Evolutionary conservation across 768 basidiomycete species (phyloP), one percentile per base, ranked within the genome.

Genomic region (Boletus reticuloceps): DNA sequence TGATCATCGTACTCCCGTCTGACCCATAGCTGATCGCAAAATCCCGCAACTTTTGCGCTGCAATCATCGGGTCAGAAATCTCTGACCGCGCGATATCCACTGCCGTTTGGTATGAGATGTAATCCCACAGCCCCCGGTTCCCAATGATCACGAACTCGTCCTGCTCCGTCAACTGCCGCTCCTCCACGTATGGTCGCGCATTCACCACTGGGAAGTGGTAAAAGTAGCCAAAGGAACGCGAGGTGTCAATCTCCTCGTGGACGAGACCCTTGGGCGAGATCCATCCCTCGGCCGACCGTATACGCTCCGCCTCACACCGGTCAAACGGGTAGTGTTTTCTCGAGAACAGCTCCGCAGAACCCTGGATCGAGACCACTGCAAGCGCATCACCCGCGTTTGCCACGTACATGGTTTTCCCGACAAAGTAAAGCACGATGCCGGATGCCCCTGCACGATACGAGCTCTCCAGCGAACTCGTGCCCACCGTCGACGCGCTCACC

Each of bases 131-230:
- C 0, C 92, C 93, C 6, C 85, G 82, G 68, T 98, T 98, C 29
- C 88, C 97, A 56, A 99, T 82, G 74, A 99, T 96, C 64, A 98
- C 82, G 65, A 98, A 97, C 71, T 99, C 96, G 71, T 99, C 97
- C 51, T 85, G 80, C 58, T 91, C 87, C 3, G 84, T 80, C 17
- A 99, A 74, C 45, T 85, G 79, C 58, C 87, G 84, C 5, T 75
- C 77, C 60, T 75, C 76, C 57, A 96, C 82, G 68, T 92, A 83
- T 0, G 97, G 96, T 7, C 88, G 80, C 1, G 97, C 86, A 66
- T 96, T 96, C 69, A 98, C 82, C 34, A 94, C 84, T 0, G 95
- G 96, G 44, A 93, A 80, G 25, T 92, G 83, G 63, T 91, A 85
- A 75, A 85, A 98, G 73, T 89, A 93, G 0, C 97, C 97, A 71